Conservation (phyloP, 176 grass and related monocot species). For the Ampelocalamus luodianensis region DNA sequence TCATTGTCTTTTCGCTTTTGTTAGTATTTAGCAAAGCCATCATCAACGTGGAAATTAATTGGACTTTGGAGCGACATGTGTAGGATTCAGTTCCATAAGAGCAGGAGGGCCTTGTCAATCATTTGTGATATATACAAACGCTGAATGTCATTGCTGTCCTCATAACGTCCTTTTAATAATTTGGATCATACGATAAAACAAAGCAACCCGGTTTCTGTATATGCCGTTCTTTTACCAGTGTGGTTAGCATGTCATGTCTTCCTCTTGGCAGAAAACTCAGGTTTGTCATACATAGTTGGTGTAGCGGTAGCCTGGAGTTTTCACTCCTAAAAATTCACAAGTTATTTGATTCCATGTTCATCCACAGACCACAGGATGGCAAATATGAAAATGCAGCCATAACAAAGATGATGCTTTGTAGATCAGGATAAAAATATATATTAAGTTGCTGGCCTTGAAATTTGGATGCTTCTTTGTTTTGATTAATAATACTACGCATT, state of each 20-base stretch:
- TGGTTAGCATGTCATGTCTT: slow-evolving; percentile 34
- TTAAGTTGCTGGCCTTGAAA: background rate
- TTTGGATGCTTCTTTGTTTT: background rate
- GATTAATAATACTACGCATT: background rate
- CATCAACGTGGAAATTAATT: background rate
- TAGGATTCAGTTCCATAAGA: slow-evolving; percentile 5
- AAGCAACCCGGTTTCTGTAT: background rate
- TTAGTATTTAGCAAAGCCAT: background rate
- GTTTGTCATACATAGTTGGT: background rate
- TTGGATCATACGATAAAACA: slow-evolving; percentile 4
- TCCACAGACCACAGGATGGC: background rate
- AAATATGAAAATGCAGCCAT: background rate
- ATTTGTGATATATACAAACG: background rate
- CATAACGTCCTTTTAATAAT: background rate
- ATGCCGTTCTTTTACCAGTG: background rate
- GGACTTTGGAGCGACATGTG: background rate
- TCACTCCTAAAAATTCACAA: slow-evolving; percentile 8
- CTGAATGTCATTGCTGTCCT: slow-evolving; percentile 25
- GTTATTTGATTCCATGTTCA: background rate
- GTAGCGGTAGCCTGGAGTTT: background rate
- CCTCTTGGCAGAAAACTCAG: background rate
- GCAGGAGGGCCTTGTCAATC: background rate
- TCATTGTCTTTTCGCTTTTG: background rate
- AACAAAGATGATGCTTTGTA: background rate
- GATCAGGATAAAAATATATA: background rate